Evolutionary conservation across 1,284 basidiomycete genomes (phyloP).

Genomic region (Puccinia horiana): DNA sequence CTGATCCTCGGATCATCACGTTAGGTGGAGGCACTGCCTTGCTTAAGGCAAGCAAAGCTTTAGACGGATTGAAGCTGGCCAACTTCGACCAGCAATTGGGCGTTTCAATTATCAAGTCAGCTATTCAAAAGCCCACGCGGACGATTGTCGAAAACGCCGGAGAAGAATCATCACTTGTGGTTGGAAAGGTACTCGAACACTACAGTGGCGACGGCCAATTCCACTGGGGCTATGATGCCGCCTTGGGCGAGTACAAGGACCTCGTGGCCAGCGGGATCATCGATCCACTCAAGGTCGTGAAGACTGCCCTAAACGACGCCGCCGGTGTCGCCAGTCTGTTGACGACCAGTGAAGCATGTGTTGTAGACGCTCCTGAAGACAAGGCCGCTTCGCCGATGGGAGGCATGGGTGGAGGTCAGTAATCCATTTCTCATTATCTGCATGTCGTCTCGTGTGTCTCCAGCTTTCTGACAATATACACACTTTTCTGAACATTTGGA

Average conservation of each 20-base stretch:
- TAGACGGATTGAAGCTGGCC: constrained; percentile 74
- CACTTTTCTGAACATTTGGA: constrained; percentile 13
- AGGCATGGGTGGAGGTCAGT: constrained; percentile 59
- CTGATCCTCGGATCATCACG: constrained; percentile 52
- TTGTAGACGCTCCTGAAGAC: constrained; percentile 88
- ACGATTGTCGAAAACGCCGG: constrained; percentile 93
- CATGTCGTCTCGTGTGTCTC: neutral
- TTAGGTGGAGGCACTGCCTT: constrained; percentile 61
- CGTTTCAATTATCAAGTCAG: constrained; percentile 86
- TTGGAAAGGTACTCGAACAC: constrained; percentile 76
- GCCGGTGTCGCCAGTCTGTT: constrained; percentile 81
- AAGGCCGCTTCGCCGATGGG: constrained; percentile 66
- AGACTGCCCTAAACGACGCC: constrained; percentile 84
- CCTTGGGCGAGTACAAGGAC: constrained; percentile 86
- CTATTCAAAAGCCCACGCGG: constrained; percentile 74
- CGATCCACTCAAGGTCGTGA: constrained; percentile 75
- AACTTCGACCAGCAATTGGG: constrained; percentile 99
- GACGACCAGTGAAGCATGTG: constrained; percentile 87
- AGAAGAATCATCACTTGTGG: constrained; percentile 89
- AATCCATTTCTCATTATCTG: neutral
- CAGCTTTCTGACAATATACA: neutral
- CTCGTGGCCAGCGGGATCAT: constrained; percentile 94
- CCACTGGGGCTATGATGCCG: constrained; percentile 82
- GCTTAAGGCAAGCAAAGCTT: constrained; percentile 81
- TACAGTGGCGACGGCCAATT: constrained; percentile 66